These are phyloP conservation scores for Cylindricascospora bacillispora DNA, from an alignment of 1,139 yeast species.

Conservation along the genomic window DNA sequence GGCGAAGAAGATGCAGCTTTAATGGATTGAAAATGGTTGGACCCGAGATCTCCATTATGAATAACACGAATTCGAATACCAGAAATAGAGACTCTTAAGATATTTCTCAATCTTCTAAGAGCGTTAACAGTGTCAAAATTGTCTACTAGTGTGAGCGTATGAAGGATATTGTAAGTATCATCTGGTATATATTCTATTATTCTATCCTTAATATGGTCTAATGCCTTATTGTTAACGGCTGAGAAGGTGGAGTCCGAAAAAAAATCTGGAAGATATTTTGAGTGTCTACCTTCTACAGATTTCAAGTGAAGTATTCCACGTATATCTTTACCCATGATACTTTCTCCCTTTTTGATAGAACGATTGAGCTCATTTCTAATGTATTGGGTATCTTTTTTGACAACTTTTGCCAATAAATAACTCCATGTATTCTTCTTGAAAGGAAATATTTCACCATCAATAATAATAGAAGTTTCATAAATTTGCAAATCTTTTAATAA, in stretches of 20 bases:
- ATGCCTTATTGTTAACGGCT: conserved; percentile 9
- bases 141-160: conserved; percentile 22
- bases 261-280: conserved; percentile 22
- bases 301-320: conserved; percentile 22
- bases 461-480: conserved; percentile 40
- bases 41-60: conserved; percentile 13
- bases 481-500: conserved; percentile 35
- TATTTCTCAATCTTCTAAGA: conserved; percentile 11
- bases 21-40: conserved; percentile 11
- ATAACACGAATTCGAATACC: conserved; percentile 22
- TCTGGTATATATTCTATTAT: conserved; percentile 9
- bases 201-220: conserved; percentile 8
- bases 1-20: conserved; percentile 3
- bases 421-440: conserved; percentile 25
- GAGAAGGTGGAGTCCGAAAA: conserved; percentile 22
- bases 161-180: conserved; percentile 13
- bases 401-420: conserved; percentile 21
- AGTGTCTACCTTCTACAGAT: conserved; percentile 18
- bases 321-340: conserved; percentile 7
- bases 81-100: conserved; percentile 11
- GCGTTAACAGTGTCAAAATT: conserved; percentile 16
- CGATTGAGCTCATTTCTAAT: conserved; percentile 15
- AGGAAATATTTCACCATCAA: conserved; percentile 57
- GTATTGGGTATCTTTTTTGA: conserved; percentile 20
- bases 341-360: conserved; percentile 1